Base-by-base conservation (phyloP, 1,284 basidiomycete species). In the Vanrija sp. region DNA sequence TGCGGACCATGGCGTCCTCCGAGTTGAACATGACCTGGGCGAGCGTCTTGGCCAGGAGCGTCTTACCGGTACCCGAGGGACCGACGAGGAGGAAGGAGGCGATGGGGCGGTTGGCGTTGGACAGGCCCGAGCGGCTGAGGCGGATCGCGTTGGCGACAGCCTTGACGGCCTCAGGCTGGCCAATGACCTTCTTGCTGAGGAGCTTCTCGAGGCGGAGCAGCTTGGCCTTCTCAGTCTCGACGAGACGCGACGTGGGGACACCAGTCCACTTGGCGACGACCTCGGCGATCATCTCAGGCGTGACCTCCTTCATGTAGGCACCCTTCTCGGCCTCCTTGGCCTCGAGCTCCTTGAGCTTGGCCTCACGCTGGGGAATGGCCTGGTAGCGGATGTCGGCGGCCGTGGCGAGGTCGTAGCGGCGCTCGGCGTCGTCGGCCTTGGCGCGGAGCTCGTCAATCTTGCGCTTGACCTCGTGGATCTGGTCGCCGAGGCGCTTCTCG, bases 391-490 rank as follows among this genome's bases (percentile, higher is more conserved):
- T 76, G 62, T 98, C 95, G 49, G 92, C 92, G 9, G 89, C 89
- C 4, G 88, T 88, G 1, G 84, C 83, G 51, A 95, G 82, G 67
- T 93, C 90, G 65, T 80, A 86, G 78, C 84, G 84, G 72, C 95
- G 81, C 75, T 98, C 92, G 7, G 95, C 95, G 46, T 96, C 92
- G 63, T 96, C 91, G 0, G 89, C 87, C 79, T 98, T 98, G 20
- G 87, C 85, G 62, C 85, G 88, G 41, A 98, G 80, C 60, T 96
- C 89, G 65, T 98, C 96, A 47, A 98, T 91, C 76, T 83, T 88
- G 67, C 84, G 83, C 49, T 90, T 83, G 31, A 90, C 81, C 4
- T 81, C 77, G 63, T 88, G 87, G 63, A 98, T 84, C 69, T 96
- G 87, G 59, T 97, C 88, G 18, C 88, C 87, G 45, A 88, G 83